Conservation (phyloP, 768 basidiomycete genomes). For the Pisolithus microcarpus region DNA sequence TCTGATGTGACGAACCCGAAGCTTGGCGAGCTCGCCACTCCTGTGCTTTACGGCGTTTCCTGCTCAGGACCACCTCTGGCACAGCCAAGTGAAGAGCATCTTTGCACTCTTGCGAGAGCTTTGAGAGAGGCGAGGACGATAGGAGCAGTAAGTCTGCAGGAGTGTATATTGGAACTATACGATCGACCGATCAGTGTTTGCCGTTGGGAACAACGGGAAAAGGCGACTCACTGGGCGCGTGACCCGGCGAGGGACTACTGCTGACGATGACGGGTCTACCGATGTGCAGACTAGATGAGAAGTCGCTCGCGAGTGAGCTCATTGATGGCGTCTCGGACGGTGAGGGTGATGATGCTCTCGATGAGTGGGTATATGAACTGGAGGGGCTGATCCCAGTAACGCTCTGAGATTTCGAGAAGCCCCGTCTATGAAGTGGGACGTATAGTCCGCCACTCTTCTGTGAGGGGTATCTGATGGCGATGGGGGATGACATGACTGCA, state of each 20-base stretch:
- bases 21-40: constrained; percentile 14
- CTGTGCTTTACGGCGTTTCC: constrained; percentile 20
- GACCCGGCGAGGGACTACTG: background rate
- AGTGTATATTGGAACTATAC: constrained; percentile 16
- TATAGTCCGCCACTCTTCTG: constrained; percentile 24
- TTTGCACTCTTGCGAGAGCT: constrained; percentile 4
- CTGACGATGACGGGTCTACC: background rate
- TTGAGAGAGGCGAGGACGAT: constrained; percentile 16
- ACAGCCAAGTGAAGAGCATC: constrained; percentile 9
- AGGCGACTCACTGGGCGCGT: constrained; percentile 2
- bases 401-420: background rate
- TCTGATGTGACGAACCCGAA: background rate
- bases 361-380: constrained; percentile 15
- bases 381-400: background rate
- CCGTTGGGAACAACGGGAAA: no score
- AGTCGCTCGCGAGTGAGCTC: no score
- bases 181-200: background rate
- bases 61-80: constrained; percentile 23
- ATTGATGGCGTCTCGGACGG: constrained; percentile 5
- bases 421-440: constrained; percentile 36
- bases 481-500: constrained; percentile 21
- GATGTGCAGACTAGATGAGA: no score
- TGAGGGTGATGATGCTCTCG: constrained; percentile 10
- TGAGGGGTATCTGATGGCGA: constrained; percentile 10
- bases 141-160: constrained; percentile 20